Base-by-base conservation (phyloP, 176 grass and related monocot genomes). In the Bromus sterilis region DNA sequence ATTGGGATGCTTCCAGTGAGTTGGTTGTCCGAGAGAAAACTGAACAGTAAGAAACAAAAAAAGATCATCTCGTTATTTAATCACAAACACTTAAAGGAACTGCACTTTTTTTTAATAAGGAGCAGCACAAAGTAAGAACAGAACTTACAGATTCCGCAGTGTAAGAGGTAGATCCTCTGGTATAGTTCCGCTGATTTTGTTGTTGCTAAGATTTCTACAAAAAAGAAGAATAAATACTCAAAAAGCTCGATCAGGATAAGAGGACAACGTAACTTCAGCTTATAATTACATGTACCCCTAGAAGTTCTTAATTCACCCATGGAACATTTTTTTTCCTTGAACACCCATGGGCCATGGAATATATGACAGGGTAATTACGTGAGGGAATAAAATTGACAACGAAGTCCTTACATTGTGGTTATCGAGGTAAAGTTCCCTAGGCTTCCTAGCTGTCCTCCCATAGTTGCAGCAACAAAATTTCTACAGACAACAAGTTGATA, bases 1-100 rank as follows among this genome's bases (percentile, higher is more conserved):
- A 48, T 26, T n/a, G 96, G 96, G 41, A 99, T 99, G 85, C 96
- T 95, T 89, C 96, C 96, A 48, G 87, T 95, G 81, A 99, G 83
- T 75, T 99, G 89, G 63, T 99, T 99, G 68, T 92, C 93, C 16
- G 96, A 99, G 48, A 99, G 93, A 87, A 99, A 99, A 73, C 96
- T 99, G 91, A 57, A 84, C 64, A 78, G 56, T 29, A 78, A 60
- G 66, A 51, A 86, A 60, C 29, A 31, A 37, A 82, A 34, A 57
- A 77, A 14, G 11, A 44, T 70, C 23, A 86, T 86, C 15, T 43
- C 44, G 7, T 26, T 58, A 74, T 72, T 11, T 55, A 66, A 74
- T 77, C 16, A 66, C 2, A 78, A 30, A 25, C 49, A 43, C 23
- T 15, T 33, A 67, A 86, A 74, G 26, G 18, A 82, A 33, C 36